Evolutionary conservation across 2,329 filamentous ascomycete species (phyloP), one percentile per base, ranked within the genome.

Genomic region (Paracoccidioides lutzii): DNA sequence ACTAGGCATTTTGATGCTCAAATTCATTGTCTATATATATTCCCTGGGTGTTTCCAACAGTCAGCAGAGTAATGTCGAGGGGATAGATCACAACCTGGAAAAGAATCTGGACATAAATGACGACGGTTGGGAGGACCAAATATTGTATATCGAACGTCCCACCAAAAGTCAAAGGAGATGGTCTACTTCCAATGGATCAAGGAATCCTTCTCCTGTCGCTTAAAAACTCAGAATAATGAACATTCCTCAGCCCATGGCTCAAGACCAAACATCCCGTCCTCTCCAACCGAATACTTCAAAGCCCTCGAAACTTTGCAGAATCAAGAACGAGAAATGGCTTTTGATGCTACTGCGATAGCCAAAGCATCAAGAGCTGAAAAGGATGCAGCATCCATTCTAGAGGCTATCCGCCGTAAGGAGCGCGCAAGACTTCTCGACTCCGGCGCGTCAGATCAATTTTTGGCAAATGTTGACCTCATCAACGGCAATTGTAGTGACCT

Each of bases 391-490:
- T 14, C 4, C 3, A 40, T 54, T n/a, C 12, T 54, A 4, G 33
- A 54, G 22, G 8, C n/a, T 10, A 54, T 54, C 28, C 53, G 53
- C 15, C 5, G 5, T n/a, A n/a, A 49, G 10, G 53, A 54, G 37
- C 53, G 43, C 7, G 37, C 7, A 7, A 30, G 53, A 12, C 44
- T 49, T 10, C 10, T 42, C 9, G 7, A 28, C 15, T 15, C 33
- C 22, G 30, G n/a, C 15, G 37, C 49, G 3, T 32, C 35, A 14
- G 53, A 54, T 30, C 37, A 54, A 4, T 54, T 54, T 28, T 44
- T 54, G 9, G 53, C 53, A 33, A 54, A 49, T 41, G 37, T 33
- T 30, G 44, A 32, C 53, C 42, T 35, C 28, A 54, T 54, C 53
- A 49, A 54, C 22, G 28, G 15, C 14, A 44, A 22, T 22, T 22